Conservation (phyloP, 805 yeast genomes). For the Clavispora fructus region DNA sequence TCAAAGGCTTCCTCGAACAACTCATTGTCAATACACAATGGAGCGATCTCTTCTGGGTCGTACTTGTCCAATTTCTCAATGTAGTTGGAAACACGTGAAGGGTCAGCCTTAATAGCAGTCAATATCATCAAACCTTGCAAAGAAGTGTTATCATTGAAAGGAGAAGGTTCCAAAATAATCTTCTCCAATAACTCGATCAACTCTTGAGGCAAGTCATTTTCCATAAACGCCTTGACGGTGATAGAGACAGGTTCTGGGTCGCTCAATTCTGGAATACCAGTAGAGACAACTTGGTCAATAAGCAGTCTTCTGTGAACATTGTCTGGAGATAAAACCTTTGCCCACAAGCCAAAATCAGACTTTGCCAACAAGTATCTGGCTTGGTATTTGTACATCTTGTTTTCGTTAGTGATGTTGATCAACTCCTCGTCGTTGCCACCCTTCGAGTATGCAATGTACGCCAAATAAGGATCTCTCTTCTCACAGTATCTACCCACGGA, state of each 20-base stretch:
- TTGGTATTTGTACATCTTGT: slow-evolving; percentile 97
- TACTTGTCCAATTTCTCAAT: slow-evolving; percentile 86
- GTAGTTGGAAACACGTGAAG: slow-evolving; percentile 74
- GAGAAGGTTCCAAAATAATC: slow-evolving; percentile 94
- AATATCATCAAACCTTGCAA: slow-evolving; percentile 87
- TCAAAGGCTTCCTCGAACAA: slow-evolving; percentile 92
- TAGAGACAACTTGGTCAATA: slow-evolving; percentile 89
- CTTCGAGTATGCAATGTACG: slow-evolving; percentile 94
- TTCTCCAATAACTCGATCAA: slow-evolving; percentile 92
- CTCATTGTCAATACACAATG: slow-evolving; percentile 82
- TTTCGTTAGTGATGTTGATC: slow-evolving; percentile 89
- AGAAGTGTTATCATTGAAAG: slow-evolving; percentile 92
- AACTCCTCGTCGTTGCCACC: slow-evolving; percentile 90
- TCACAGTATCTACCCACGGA: slow-evolving; percentile 98
- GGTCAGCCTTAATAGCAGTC: slow-evolving; percentile 95
- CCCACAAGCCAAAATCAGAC: slow-evolving; percentile 84
- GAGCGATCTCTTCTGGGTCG: slow-evolving; percentile 92
- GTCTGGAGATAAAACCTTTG: slow-evolving; percentile 65
- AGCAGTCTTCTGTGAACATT: slow-evolving; percentile 86
- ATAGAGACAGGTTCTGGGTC: slow-evolving; percentile 92
- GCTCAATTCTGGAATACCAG: slow-evolving; percentile 90
- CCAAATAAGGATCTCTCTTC: slow-evolving; percentile 97
- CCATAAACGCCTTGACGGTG: slow-evolving; percentile 95
- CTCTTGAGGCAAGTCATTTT: slow-evolving; percentile 86
- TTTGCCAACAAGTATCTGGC: slow-evolving; percentile 90